These are phyloP conservation scores for Arbutus unedo DNA, from an alignment of 148 eudicot genomes.

Conservation along the genomic window DNA sequence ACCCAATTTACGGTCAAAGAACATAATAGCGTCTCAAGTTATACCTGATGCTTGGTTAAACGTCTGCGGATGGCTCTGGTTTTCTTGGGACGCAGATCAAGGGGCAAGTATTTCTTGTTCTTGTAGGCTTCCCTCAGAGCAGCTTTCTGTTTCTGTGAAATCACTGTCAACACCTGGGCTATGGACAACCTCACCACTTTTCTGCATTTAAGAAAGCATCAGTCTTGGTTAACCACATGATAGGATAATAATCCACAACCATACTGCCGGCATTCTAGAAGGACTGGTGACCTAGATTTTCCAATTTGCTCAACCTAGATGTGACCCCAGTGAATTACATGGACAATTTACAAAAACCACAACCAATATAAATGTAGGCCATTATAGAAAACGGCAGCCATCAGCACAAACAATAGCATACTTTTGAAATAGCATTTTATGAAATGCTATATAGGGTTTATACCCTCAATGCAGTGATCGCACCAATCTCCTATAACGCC, in stretches of 20 bases:
- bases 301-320: neutral
- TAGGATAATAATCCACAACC: neutral
- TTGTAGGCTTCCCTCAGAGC: conserved; percentile 72
- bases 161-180: conserved; percentile 77
- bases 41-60: conserved; percentile 76
- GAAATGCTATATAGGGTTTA: neutral
- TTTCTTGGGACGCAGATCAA: conserved; percentile 84
- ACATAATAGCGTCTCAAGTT: neutral
- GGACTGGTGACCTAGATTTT: neutral
- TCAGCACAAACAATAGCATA: neutral
- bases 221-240: neutral
- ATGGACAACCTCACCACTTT: conserved; percentile 71
- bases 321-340: neutral
- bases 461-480: neutral
- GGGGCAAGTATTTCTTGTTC: conserved; percentile 73
- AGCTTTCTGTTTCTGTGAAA: conserved; percentile 70
- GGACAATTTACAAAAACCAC: neutral
- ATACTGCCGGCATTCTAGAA: neutral
- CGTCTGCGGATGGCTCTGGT: conserved; percentile 78
- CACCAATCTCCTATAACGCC: neutral
- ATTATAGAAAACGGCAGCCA: neutral
- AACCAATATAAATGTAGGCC: neutral
- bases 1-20: neutral
- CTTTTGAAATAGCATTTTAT: neutral
- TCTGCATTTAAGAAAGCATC: conserved; percentile 27